Evolutionary conservation across 148 eudicot species (phyloP), one percentile per base, ranked within the genome.

Genomic region (Rhododendron williamsianum): DNA sequence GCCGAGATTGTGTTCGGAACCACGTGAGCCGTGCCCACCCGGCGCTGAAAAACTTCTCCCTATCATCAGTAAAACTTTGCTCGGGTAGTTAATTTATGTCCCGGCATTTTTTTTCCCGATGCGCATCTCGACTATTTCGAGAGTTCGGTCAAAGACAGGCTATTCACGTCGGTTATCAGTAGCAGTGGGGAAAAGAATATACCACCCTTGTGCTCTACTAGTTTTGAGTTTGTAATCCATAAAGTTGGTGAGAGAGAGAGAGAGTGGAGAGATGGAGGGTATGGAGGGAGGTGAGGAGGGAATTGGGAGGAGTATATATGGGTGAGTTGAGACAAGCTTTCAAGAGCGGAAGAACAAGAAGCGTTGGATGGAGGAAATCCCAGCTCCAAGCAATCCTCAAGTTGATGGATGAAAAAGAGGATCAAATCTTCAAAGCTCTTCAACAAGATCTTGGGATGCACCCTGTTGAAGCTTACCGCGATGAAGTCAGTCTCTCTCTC

Each of bases 401-500:
- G 35, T 81, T 96, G 82, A 21, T 96, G 2, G 23, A 58, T 1
- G 92, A 94, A 0, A 90, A 94, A 12, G 96, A 95, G 87, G 76
- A 86, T 3, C 71, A 86, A 45, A 91, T 93, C 49, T 91, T 91
- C 23, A 87, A 88, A 87, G 97, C 93, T 1, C 93, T 96, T 76
- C 63, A 83, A 52, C 84, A 87, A 33, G 99, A 96, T 88, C 93
- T 96, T 83, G 93, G 95, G 2, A 96, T 94, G 85, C 88, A 88
- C 77, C 90, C 91, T 1, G 86, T 90, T 76, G 99, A 96, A 90
- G 87, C 90, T 65, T 95, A 86, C 85, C 94, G 95, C 76, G 99
- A 96, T 80, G 99, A 96, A 93, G 99, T 94, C 86, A 33, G 63
- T 41, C n/a, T n/a, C n/a, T n/a, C 54, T 51, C 54, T 51, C 54